Conservation (phyloP, 2,329 filamentous ascomycete species). For the Penicillium sp. region DNA sequence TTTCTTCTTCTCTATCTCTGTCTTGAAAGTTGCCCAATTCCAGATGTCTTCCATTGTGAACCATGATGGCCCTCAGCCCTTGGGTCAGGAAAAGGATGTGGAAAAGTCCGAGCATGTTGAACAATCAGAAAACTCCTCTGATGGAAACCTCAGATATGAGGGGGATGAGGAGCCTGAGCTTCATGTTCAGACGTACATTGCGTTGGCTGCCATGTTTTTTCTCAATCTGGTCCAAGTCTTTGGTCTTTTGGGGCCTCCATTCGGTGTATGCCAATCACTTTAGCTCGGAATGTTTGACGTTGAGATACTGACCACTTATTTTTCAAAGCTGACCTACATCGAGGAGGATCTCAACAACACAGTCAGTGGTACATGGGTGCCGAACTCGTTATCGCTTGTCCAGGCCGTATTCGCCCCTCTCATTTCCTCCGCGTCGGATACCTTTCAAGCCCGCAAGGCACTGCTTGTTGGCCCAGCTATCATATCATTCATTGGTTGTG, state of each 20-base stretch:
- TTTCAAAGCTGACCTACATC: background rate
- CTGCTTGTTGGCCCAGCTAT: constrained; percentile 4
- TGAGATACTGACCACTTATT: background rate
- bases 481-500: constrained; percentile 5
- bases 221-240: constrained; percentile 7
- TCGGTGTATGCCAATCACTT: background rate
- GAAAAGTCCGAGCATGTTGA: background rate
- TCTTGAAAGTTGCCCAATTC: no score
- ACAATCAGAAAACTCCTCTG: background rate
- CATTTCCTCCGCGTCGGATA: constrained; percentile 9
- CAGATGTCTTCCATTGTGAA: no score
- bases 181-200: constrained; percentile 4
- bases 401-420: constrained; percentile 7
- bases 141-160: background rate
- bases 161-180: constrained; percentile 6
- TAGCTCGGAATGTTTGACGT: background rate
- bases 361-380: background rate
- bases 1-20: no score
- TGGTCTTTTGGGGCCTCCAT: constrained; percentile 1
- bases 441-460: constrained; percentile 7
- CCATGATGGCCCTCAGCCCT: no score
- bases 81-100: no score
- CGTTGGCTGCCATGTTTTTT: constrained; percentile 4
- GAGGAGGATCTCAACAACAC: constrained; percentile 2
- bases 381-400: constrained; percentile 7